A percentile compares a stretch with the other conserved stretches of the same genome.
These are phyloP conservation scores for Sisymbrium irio DNA, from an alignment of 345 rosid genomes.

Conservation along the genomic window DNA sequence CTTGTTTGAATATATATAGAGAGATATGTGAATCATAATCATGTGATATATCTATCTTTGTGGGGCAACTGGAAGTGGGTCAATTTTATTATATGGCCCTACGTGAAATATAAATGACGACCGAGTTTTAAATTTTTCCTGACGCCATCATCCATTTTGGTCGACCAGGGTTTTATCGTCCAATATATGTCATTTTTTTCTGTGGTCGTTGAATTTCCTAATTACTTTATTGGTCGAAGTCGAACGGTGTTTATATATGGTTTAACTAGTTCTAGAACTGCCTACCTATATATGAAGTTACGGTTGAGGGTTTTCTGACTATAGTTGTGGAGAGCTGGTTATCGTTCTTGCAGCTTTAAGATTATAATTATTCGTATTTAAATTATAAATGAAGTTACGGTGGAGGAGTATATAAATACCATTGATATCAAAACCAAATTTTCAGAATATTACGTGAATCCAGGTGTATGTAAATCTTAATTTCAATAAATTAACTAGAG, in stretches of 20 bases:
- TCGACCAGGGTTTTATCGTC: background rate
- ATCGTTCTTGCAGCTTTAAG: no score
- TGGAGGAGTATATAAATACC: no score
- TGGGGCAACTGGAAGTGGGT: constrained; percentile 6
- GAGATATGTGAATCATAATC: background rate
- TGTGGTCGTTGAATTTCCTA: constrained; percentile 7
- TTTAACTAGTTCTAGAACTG: constrained; percentile 16
- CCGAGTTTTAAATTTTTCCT: background rate
- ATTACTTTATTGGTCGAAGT: background rate
- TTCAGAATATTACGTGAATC: background rate
- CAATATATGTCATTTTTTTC: background rate
- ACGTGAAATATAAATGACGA: constrained; percentile 20
- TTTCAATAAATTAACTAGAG: no score
- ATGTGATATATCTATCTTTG: constrained; percentile 2
- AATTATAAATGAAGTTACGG: no score
- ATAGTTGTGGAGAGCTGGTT: no score
- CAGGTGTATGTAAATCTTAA: background rate
- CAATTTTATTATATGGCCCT: constrained; percentile 5
- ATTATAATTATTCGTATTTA: no score
- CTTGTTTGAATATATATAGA: constrained; percentile 3
- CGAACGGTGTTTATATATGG: background rate
- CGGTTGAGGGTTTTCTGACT: background rate
- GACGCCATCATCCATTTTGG: constrained; percentile 5
- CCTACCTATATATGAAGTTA: background rate
- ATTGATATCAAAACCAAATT: background rate